Evolutionary conservation across 2,329 filamentous ascomycete genomes (phyloP).

Genomic region (Arachnomyces sp.): DNA sequence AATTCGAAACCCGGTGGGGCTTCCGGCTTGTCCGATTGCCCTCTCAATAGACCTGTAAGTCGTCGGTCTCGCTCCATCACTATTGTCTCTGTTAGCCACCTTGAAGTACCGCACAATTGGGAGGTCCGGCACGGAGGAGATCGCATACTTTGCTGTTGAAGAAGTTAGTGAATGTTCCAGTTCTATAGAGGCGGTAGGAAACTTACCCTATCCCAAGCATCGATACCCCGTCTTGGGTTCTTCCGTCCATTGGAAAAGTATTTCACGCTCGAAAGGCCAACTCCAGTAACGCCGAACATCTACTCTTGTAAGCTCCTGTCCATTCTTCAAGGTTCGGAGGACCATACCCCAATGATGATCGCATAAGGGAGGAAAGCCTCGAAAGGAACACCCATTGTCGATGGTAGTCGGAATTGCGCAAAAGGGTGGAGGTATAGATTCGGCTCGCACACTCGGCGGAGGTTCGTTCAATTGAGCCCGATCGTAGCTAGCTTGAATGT

Average conservation of each 20-base stretch:
- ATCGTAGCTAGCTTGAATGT: too few relatives aligned
- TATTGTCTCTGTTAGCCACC: constrained; percentile 24
- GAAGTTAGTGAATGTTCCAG: constrained; percentile 32
- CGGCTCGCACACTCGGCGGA: not conserved
- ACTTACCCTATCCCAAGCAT: constrained; percentile 59
- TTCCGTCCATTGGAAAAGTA: constrained; percentile 58
- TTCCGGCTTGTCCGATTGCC: constrained; percentile 52
- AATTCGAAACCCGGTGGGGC: constrained; percentile 58
- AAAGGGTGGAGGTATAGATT: not conserved
- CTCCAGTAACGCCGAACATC: constrained; percentile 56
- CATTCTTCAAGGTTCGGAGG: constrained; percentile 9
- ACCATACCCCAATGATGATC: constrained; percentile 54
- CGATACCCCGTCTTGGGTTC: constrained; percentile 51
- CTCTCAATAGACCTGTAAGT: constrained; percentile 54
- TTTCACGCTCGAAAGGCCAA: constrained; percentile 50
- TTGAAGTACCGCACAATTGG: too few relatives aligned
- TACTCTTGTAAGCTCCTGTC: constrained; percentile 24
- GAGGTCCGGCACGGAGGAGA: not conserved
- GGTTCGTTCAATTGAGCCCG: not conserved
- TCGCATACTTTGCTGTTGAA: constrained; percentile 47
- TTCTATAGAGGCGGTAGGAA: constrained; percentile 9
- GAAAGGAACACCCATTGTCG: constrained; percentile 58
- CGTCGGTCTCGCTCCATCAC: constrained; percentile 62
- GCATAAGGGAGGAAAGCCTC: constrained; percentile 59
- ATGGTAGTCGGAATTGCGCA: not conserved